These are phyloP conservation scores for Verticillium dahliae DNA, from an alignment of 2,329 filamentous ascomycete genomes.

Conservation along the genomic window DNA sequence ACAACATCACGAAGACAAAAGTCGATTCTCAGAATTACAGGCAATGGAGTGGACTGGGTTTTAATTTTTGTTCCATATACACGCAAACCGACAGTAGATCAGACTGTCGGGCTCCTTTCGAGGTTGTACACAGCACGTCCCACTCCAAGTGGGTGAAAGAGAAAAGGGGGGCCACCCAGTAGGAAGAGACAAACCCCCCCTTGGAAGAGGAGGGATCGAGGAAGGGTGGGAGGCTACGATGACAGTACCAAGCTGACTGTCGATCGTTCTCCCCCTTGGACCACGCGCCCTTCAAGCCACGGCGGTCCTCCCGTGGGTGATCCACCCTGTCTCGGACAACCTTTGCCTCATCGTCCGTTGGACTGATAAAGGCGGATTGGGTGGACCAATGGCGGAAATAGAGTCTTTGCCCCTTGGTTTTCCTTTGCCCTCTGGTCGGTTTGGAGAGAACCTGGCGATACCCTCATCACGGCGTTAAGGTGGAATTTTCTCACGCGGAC, in stretches of 20 bases:
- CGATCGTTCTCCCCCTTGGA: neutral
- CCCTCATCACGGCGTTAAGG: slow-evolving; percentile 11
- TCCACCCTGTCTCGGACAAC: neutral
- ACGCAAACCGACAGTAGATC: neutral
- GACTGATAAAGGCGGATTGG: neutral
- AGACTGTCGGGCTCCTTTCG: neutral
- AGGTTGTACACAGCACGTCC: neutral
- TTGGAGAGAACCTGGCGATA: slow-evolving; percentile 11
- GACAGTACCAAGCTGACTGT: neutral
- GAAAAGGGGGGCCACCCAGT: neutral
- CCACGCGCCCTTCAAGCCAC: neutral
- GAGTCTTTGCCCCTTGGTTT: neutral
- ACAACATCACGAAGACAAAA: slow-evolving; percentile 9
- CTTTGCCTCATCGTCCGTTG: neutral
- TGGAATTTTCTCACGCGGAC: neutral
- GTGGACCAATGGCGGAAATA: neutral
- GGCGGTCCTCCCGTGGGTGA: neutral
- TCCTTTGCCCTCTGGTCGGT: neutral
- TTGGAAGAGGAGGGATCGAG: neutral
- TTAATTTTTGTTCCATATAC: slow-evolving; percentile 2
- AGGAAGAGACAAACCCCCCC: neutral
- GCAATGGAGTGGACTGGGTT: slow-evolving; percentile 4
- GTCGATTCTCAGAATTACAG: slow-evolving; percentile 4
- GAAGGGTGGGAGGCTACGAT: neutral
- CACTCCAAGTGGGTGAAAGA: too few relatives aligned